Conservation (phyloP, 805 yeast genomes). For the Teunomyces gatunensis region DNA sequence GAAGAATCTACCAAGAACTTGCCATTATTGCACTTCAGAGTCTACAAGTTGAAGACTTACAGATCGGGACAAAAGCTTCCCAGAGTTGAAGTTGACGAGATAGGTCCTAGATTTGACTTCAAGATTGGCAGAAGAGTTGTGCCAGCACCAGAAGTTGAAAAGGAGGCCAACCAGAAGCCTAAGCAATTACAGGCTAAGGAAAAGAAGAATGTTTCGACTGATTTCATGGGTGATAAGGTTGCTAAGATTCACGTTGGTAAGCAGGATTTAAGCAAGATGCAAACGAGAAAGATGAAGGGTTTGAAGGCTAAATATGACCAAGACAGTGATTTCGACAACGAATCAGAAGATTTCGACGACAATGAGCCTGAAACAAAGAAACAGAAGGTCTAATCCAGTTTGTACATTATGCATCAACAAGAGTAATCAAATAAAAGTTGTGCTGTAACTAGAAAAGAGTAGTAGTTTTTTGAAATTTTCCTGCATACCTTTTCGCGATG, state of each 20-base stretch:
- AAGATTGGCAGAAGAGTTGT: constrained; percentile 81
- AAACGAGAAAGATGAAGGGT: constrained; percentile 99
- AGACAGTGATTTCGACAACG: constrained; percentile 55
- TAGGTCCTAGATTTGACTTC: constrained; percentile 94
- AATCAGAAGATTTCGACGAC: constrained; percentile 34
- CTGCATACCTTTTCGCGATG: not conserved
- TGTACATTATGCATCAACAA: constrained; percentile 2
- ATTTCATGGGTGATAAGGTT: constrained; percentile 91
- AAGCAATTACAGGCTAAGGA: constrained; percentile 77
- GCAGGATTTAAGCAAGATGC: constrained; percentile 86
- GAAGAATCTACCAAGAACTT: constrained; percentile 52
- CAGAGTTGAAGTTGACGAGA: constrained; percentile 89
- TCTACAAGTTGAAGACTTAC: constrained; percentile 78
- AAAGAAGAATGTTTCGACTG: constrained; percentile 86
- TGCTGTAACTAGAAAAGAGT: not conserved
- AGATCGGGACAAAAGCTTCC: constrained; percentile 87
- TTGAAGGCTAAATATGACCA: constrained; percentile 85
- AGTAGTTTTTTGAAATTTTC: not conserved
- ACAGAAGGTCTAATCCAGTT: constrained; percentile 23
- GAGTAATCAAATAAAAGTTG: not conserved
- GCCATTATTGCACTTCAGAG: constrained; percentile 87
- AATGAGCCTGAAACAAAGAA: constrained; percentile 29
- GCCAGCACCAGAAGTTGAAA: constrained; percentile 84
- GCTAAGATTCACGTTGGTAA: constrained; percentile 96
- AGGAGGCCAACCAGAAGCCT: constrained; percentile 81